Percentiles rank a stretch among this genome's conserved stretches.
Evolutionary conservation across 768 basidiomycete species (phyloP).

Genomic region (Tulasnella sp.): DNA sequence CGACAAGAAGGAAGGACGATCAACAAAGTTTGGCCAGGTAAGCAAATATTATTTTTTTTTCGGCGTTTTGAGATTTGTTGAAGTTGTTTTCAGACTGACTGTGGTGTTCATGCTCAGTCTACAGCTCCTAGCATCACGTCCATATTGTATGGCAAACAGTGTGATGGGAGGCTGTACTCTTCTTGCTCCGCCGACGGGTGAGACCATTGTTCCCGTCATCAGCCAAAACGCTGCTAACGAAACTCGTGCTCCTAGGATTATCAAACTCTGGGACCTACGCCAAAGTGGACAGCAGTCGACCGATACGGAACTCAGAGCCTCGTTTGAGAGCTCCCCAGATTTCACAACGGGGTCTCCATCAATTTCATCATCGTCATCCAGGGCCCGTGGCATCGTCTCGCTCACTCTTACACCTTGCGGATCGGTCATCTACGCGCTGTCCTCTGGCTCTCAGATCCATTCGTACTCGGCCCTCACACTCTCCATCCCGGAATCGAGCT

Average conservation of each 20-base stretch:
- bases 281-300: neutral
- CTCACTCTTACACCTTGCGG: constrained; percentile 1
- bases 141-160: neutral
- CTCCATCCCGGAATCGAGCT: neutral
- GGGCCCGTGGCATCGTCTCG: constrained; percentile 6
- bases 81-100: too few species aligned
- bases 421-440: constrained; percentile 1
- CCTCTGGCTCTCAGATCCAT: constrained; percentile 7
- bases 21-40: neutral
- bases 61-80: too few species aligned
- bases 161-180: neutral
- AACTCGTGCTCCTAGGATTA: neutral
- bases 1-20: neutral
- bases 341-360: neutral
- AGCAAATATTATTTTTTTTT: neutral
- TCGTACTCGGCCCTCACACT: constrained; percentile 8
- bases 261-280: constrained; percentile 10
- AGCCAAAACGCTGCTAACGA: too few species aligned
- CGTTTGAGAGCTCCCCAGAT: neutral
- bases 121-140: constrained; percentile 5
- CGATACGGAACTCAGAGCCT: too few species aligned
- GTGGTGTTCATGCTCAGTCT: too few species aligned
- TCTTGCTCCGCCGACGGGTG: constrained; percentile 5
- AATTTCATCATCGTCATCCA: neutral
- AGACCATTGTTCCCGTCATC: neutral